Evolutionary conservation across 2,329 filamentous ascomycete species (phyloP).

Genomic region (Diaporthe citrichinensis): DNA sequence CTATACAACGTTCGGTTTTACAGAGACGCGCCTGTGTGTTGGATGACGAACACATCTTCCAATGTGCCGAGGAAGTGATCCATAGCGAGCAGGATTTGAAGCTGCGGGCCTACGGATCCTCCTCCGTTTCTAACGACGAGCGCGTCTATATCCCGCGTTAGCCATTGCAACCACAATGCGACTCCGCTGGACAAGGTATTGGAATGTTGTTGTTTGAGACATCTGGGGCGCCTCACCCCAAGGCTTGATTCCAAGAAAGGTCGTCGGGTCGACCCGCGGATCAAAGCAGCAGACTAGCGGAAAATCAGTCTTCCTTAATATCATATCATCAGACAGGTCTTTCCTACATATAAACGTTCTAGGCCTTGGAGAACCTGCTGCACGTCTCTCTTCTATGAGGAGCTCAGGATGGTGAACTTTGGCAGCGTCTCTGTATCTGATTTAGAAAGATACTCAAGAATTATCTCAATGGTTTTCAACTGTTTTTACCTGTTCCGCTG

Average conservation of each 20-base stretch:
- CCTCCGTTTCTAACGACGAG: slow-evolving; percentile 19
- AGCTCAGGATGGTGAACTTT: slow-evolving; percentile 6
- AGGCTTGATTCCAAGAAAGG: slow-evolving; percentile 17
- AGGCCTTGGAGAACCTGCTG: background rate
- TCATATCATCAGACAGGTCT: too few species aligned
- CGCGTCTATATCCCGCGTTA: background rate
- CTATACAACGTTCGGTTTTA: rapidly evolving
- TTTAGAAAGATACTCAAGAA: background rate
- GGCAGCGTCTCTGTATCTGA: background rate
- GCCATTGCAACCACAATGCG: background rate
- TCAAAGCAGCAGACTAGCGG: slow-evolving; percentile 28
- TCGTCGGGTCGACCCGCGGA: background rate
- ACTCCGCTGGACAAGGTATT: too few species aligned
- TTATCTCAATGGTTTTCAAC: rapidly evolving
- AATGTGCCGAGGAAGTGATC: slow-evolving; percentile 21
- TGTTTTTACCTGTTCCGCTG: background rate
- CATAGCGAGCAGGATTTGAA: background rate
- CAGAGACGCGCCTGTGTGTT: background rate
- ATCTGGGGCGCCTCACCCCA: background rate
- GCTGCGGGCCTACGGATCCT: background rate
- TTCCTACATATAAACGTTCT: slow-evolving; percentile 23
- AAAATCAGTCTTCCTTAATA: background rate
- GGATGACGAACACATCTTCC: slow-evolving; percentile 11
- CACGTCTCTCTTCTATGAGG: background rate
- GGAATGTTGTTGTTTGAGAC: background rate